phyloP scores from a whole-genome alignment of 1,139 yeast genomes.

The Hemisphaericaspora subhashii region DNA sequence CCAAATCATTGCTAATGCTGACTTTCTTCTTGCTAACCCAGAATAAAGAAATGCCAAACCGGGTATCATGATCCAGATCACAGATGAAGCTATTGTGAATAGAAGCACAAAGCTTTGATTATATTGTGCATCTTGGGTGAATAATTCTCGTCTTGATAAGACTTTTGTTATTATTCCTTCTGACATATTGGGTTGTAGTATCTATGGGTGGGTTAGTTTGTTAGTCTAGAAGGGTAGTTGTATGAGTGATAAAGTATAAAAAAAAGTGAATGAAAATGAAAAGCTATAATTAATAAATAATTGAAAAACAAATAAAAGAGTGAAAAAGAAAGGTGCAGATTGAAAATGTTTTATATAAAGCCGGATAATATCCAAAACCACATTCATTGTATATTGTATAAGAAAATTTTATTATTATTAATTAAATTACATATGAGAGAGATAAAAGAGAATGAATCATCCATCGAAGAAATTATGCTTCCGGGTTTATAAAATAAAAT shows the following conservation, averaged over 20 bases:
- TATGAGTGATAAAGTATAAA: not conserved
- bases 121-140: slow-evolving; percentile 42
- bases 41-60: slow-evolving; percentile 92
- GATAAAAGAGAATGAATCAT: not conserved
- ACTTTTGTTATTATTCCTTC: slow-evolving; percentile 13
- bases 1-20: slow-evolving; percentile 89
- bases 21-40: slow-evolving; percentile 88
- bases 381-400: too few relatives aligned
- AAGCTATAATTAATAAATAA: not conserved
- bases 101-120: slow-evolving; percentile 45
- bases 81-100: slow-evolving; percentile 59
- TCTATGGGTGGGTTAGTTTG: not conserved
- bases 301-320: not conserved
- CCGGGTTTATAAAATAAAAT: not conserved
- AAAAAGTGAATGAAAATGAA: not conserved
- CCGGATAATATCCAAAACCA: too few relatives aligned
- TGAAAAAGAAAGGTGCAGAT: slow-evolving; percentile 1
- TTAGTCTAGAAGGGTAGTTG: not conserved
- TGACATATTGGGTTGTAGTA: slow-evolving; percentile 3
- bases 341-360: not conserved
- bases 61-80: slow-evolving; percentile 91
- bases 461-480: not conserved
- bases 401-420: too few relatives aligned
- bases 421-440: not conserved
- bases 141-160: slow-evolving; percentile 30